Conservation (phyloP, 495 filamentous ascomycete species). For the Penicillium angulare region DNA sequence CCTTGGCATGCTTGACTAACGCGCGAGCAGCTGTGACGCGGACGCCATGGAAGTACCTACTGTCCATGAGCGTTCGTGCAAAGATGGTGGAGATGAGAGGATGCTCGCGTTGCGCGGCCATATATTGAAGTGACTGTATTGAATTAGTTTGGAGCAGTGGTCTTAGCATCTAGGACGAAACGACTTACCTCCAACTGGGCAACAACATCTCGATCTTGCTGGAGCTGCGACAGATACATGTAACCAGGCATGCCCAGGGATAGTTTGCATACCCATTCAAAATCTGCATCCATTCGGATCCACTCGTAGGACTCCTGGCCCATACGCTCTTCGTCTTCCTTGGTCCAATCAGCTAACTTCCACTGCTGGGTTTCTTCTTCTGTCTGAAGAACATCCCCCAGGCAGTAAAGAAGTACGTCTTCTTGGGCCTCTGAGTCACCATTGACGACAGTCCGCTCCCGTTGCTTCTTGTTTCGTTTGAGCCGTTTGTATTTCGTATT, state of each 20-base stretch:
- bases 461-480: slow-evolving; percentile 85
- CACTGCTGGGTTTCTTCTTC: slow-evolving; percentile 80
- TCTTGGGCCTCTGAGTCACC: slow-evolving; percentile 73
- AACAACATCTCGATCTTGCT: slow-evolving; percentile 95
- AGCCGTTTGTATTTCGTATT: slow-evolving; percentile 99
- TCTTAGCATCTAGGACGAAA: background rate
- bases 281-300: slow-evolving; percentile 97
- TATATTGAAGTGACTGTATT: slow-evolving; percentile 57
- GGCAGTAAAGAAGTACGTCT: slow-evolving; percentile 83
- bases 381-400: slow-evolving; percentile 85
- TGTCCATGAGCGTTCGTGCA: slow-evolving; percentile 83
- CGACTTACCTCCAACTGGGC: slow-evolving; percentile 76
- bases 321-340: slow-evolving; percentile 84
- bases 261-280: slow-evolving; percentile 91
- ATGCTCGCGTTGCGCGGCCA: slow-evolving; percentile 58
- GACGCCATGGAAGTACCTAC: slow-evolving; percentile 89
- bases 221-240: slow-evolving; percentile 96
- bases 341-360: slow-evolving; percentile 82
- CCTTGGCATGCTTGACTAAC: slow-evolving; percentile 69
- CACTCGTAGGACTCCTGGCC: slow-evolving; percentile 96
- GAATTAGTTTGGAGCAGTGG: background rate
- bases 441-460: slow-evolving; percentile 69
- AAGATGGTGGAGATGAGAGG: slow-evolving; percentile 82
- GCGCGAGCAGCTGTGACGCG: slow-evolving; percentile 75
- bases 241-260: slow-evolving; percentile 80